Conservation (phyloP, 257 asterid genomes). For the Solanum ahanhuiri region DNA sequence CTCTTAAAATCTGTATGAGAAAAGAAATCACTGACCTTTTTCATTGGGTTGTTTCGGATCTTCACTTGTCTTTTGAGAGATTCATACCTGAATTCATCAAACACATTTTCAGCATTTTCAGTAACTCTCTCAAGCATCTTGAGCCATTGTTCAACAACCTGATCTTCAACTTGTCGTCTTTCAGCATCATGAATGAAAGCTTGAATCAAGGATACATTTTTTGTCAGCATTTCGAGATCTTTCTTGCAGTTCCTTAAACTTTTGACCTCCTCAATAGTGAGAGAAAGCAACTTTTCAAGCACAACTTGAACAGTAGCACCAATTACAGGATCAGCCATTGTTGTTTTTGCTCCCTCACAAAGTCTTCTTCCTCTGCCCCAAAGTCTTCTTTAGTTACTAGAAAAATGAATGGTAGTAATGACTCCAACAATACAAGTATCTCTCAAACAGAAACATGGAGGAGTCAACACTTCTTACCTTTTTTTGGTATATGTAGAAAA, state of each 20-base stretch:
- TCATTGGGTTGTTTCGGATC: background rate
- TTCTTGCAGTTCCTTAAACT: background rate
- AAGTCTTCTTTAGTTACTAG: background rate
- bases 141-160: slow-evolving; percentile 7
- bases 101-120: background rate
- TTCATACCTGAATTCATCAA: slow-evolving; percentile 17
- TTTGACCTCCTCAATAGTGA: background rate
- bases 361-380: background rate
- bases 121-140: slow-evolving; percentile 1
- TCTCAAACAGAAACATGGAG: no score
- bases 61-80: background rate
- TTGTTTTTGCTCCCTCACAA: background rate
- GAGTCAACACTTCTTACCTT: no score
- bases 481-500: no score
- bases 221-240: background rate
- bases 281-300: background rate
- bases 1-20: no score
- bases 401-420: no score
- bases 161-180: background rate
- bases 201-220: background rate
- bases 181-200: slow-evolving; percentile 4
- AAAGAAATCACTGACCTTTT: no score
- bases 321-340: background rate
- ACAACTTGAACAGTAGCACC: background rate
- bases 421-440: no score